Conservation (phyloP, 1,139 yeast species). For the Candida pseudoviswanathii region DNA sequence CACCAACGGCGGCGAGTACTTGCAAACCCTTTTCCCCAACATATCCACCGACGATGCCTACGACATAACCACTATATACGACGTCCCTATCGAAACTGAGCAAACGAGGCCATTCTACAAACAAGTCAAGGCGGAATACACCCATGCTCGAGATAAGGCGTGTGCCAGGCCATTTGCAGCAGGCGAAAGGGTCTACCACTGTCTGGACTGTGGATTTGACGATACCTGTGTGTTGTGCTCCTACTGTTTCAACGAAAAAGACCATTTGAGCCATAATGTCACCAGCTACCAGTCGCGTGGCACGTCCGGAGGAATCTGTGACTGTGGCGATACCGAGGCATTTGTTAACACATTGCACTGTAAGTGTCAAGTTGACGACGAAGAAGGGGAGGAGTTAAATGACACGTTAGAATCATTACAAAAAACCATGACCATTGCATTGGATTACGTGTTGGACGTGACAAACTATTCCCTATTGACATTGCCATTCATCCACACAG, state of each 20-base stretch:
- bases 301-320: constrained; percentile 68
- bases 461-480: constrained; percentile 37
- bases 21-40: constrained; percentile 29
- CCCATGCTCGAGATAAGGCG: constrained; percentile 41
- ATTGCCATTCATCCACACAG: constrained; percentile 37
- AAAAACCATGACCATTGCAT: constrained; percentile 35
- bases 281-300: constrained; percentile 52
- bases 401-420: constrained; percentile 23
- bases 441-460: constrained; percentile 55
- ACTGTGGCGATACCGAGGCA: constrained; percentile 90
- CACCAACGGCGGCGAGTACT: constrained; percentile 32
- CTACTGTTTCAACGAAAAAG: constrained; percentile 66
- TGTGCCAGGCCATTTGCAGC: constrained; percentile 63
- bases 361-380: constrained; percentile 24
- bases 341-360: constrained; percentile 66
- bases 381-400: constrained; percentile 10
- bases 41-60: constrained; percentile 22
- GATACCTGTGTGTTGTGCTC: constrained; percentile 75
- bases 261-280: constrained; percentile 67
- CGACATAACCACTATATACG: constrained; percentile 16
- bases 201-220: constrained; percentile 68
- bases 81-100: constrained; percentile 13
- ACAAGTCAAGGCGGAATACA: constrained; percentile 16
- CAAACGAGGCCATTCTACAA: constrained; percentile 17
- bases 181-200: constrained; percentile 69